Evolutionary conservation across 2,329 filamentous ascomycete genomes (phyloP).

Genomic region (Chrysoporthe deuterocubensis): DNA sequence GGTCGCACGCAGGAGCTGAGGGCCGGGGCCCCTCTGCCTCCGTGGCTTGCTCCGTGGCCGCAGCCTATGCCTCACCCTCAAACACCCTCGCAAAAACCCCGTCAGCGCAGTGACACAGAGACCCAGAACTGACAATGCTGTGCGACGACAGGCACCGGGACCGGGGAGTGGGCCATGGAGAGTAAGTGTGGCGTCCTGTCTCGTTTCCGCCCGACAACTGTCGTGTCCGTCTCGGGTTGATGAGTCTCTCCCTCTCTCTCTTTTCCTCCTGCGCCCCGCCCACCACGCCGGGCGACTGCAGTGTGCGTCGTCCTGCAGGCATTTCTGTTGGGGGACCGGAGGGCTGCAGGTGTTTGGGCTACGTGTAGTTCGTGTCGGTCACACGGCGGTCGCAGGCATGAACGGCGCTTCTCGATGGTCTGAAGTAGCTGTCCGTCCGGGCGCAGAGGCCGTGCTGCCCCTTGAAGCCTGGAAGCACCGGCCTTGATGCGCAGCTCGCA

Average conservation of each 20-base stretch:
- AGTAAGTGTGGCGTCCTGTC: conserved; percentile 41
- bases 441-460: not conserved
- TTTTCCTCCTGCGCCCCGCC: no score
- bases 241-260: not conserved
- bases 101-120: not conserved
- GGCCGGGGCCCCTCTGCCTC: not conserved
- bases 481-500: not conserved
- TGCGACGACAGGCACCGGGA: conserved; percentile 49
- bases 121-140: conserved; percentile 28
- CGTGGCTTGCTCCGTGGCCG: not conserved
- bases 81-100: no score
- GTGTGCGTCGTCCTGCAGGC: not conserved
- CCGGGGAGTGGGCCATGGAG: conserved; percentile 56
- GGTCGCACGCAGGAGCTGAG: no score
- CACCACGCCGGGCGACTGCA: no score
- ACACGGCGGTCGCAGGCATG: not conserved
- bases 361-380: not conserved
- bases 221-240: conserved; percentile 8
- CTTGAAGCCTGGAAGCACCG: not conserved
- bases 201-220: conserved; percentile 12
- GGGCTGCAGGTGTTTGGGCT: not conserved
- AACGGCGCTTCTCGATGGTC: not conserved
- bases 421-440: not conserved
- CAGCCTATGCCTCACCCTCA: not conserved
- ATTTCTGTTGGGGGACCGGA: not conserved